phyloP scores from a whole-genome alignment of 2,329 filamentous ascomycete species.

The Aspergillus transmontanensis region DNA sequence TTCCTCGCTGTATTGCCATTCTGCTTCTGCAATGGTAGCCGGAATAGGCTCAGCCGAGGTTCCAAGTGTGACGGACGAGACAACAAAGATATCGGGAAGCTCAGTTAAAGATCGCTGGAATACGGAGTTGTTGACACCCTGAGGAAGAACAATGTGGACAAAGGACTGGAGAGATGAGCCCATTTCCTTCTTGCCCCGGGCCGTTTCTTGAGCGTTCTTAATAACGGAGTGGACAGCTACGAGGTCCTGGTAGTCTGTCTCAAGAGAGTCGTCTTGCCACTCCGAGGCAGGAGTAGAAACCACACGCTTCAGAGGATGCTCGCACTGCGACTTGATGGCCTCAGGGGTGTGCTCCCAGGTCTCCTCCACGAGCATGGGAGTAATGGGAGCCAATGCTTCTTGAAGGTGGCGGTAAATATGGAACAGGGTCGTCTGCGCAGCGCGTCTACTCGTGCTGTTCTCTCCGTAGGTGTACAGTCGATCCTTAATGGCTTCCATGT shows the following conservation, averaged over 20 bases:
- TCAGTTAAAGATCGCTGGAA: conserved; percentile 46
- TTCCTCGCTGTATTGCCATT: conserved; percentile 48
- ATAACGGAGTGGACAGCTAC: conserved; percentile 63
- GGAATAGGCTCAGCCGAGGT: conserved; percentile 31
- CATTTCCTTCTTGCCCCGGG: conserved; percentile 69
- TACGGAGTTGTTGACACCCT: conserved; percentile 20
- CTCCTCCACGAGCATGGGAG: conserved; percentile 83
- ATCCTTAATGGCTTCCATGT: conserved; percentile 91
- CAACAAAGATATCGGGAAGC: conserved; percentile 68
- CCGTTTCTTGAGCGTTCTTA: conserved; percentile 74
- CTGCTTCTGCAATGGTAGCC: conserved; percentile 30
- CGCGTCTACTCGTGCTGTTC: conserved; percentile 61
- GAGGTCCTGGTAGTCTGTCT: conserved; percentile 45
- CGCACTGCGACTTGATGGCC: conserved; percentile 58
- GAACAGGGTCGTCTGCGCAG: conserved; percentile 59
- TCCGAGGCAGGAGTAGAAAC: conserved; percentile 31
- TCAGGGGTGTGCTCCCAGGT: conserved; percentile 77
- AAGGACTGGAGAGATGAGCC: conserved; percentile 80
- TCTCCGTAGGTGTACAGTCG: conserved; percentile 81
- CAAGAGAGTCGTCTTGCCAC: conserved; percentile 52
- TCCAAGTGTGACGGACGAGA: conserved; percentile 63
- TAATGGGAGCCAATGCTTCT: conserved; percentile 78
- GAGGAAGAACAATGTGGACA: conserved; percentile 51
- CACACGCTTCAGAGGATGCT: conserved; percentile 49
- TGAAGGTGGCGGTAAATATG: conserved; percentile 72